Conservation (phyloP, 257 asterid genomes). For the Henckelia pumila region DNA sequence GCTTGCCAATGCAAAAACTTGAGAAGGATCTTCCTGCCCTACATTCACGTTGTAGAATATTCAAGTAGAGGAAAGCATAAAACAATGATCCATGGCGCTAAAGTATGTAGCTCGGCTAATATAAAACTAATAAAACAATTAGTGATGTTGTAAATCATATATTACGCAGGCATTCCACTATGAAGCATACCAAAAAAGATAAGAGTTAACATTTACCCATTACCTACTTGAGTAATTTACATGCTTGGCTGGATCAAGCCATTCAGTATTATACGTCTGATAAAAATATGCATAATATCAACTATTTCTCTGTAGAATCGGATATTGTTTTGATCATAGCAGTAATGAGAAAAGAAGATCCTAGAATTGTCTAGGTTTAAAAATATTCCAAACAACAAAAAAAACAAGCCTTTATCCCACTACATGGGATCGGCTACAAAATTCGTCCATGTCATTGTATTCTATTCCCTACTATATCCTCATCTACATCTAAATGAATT, state of each 20-base stretch:
- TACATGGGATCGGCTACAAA: no score
- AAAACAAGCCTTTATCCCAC: no score
- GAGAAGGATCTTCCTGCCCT: slow-evolving; percentile 99
- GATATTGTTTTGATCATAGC: slow-evolving; percentile 5
- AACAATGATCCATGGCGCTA: slow-evolving; percentile 3
- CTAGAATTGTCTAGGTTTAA: not conserved
- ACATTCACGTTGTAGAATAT: slow-evolving; percentile 63
- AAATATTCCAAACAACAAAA: no score
- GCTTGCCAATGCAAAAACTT: slow-evolving; percentile 85
- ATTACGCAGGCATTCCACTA: no score
- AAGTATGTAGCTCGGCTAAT: slow-evolving; percentile 3
- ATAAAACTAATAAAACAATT: not conserved
- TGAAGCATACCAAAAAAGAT: no score
- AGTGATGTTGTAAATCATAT: no score
- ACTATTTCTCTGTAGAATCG: not conserved
- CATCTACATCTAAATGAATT: no score
- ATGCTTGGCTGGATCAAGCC: slow-evolving; percentile 3
- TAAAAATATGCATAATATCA: not conserved
- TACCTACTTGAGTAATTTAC: no score
- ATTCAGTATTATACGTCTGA: not conserved
- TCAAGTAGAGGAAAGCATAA: slow-evolving; percentile 40
- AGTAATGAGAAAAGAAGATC: not conserved
- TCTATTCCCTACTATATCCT: no score
- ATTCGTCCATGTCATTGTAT: no score
- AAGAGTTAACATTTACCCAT: no score